Conservation (phyloP, 257 asterid species). For the Plantago major region DNA sequence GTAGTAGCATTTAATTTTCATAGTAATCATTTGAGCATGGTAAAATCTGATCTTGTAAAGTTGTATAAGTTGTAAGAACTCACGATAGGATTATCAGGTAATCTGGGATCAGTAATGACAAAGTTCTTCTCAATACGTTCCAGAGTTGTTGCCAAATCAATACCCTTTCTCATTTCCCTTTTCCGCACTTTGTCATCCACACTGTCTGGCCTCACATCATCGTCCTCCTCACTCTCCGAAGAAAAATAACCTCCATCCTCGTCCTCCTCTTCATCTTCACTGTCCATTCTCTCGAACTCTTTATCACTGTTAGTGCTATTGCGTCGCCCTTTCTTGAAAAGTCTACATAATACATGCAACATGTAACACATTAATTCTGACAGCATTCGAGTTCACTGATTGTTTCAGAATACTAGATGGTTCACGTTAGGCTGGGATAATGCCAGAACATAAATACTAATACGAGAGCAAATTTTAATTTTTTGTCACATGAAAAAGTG, state of each 20-base stretch:
- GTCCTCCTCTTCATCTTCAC: conserved; percentile 37
- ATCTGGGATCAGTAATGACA: conserved; percentile 95
- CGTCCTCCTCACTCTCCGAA: conserved; percentile 51
- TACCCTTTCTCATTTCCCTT: conserved; percentile 98
- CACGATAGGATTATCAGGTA: conserved; percentile 97
- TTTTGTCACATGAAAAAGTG: no score
- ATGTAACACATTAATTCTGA: no score
- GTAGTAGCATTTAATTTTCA: background rate
- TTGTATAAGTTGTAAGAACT: conserved; percentile 20
- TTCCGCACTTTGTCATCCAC: conserved; percentile 91
- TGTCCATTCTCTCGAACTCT: conserved; percentile 35
- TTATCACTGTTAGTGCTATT: conserved; percentile 31
- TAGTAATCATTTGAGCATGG: background rate
- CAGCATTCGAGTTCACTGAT: no score
- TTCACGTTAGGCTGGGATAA: no score
- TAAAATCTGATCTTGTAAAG: background rate
- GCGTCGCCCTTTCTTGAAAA: conserved; percentile 64
- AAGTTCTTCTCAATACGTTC: conserved; percentile 98
- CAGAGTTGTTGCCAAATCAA: conserved; percentile 95
- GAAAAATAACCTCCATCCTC: conserved; percentile 28
- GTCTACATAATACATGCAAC: conserved; percentile 30
- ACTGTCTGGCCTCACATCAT: conserved; percentile 76
- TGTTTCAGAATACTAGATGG: no score
- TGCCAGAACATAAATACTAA: no score
- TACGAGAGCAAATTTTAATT: no score